Evolutionary conservation across 164 flowering plant species (phyloP).

Genomic region (Vitis cinerea): DNA sequence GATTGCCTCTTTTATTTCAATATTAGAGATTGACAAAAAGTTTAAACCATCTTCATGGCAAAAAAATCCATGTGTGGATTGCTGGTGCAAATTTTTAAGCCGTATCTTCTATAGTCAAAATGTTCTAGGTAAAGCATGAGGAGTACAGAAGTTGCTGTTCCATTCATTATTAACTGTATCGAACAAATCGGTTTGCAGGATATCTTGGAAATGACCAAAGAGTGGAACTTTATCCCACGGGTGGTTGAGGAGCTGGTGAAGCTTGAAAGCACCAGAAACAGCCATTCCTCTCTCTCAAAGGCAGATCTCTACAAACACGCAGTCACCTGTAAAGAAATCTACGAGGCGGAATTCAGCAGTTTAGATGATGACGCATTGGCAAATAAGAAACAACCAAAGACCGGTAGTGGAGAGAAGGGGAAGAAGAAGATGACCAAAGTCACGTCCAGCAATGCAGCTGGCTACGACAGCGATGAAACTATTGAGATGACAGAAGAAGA

Average conservation of each 20-base stretch:
- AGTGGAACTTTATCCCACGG: slow-evolving; percentile 77
- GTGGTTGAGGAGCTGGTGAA: slow-evolving; percentile 68
- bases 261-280: slow-evolving; percentile 27
- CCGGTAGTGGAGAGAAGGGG: slow-evolving; percentile 9
- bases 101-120: too few relatives aligned
- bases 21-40: too few relatives aligned
- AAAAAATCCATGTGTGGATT: neutral
- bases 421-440: slow-evolving; percentile 10
- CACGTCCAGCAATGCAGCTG: slow-evolving; percentile 24
- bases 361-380: slow-evolving; percentile 18
- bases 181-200: slow-evolving; percentile 37
- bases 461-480: slow-evolving; percentile 81
- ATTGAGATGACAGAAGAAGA: slow-evolving; percentile 95
- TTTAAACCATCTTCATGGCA: too few relatives aligned
- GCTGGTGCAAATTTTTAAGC: neutral
- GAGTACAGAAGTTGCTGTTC: neutral
- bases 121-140: too few relatives aligned
- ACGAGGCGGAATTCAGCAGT: slow-evolving; percentile 46
- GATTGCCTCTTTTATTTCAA: neutral
- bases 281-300: slow-evolving; percentile 29
- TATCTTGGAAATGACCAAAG: slow-evolving; percentile 48
- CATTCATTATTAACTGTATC: neutral
- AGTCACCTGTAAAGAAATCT: slow-evolving; percentile 50
- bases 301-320: slow-evolving; percentile 62
- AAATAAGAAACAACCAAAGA: slow-evolving; percentile 26